These are phyloP conservation scores for Penicillium verhagenii DNA, from an alignment of 495 filamentous ascomycete species.

Conservation along the genomic window DNA sequence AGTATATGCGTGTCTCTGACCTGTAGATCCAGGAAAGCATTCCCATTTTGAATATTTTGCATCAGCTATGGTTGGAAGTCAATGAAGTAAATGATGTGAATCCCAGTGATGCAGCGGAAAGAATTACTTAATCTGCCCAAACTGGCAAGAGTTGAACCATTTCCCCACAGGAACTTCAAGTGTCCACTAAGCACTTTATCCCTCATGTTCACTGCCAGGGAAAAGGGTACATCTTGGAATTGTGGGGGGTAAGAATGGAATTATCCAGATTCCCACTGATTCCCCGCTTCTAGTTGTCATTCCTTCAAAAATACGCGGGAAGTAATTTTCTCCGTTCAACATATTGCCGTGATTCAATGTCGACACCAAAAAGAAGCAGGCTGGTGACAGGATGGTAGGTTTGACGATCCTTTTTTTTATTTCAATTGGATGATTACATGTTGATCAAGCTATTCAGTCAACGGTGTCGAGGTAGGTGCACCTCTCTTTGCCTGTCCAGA, in stretches of 20 bases:
- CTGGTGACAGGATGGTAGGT: conserved; percentile 17
- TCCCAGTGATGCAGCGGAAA: conserved; percentile 15
- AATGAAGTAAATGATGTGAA: not conserved
- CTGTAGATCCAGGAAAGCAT: conserved; percentile 1
- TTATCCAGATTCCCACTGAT: not conserved
- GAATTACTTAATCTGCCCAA: conserved; percentile 13
- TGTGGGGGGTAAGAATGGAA: not conserved
- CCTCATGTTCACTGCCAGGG: too few relatives aligned
- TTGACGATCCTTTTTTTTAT: too few relatives aligned
- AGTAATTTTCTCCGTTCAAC: conserved; percentile 15
- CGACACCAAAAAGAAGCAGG: conserved; percentile 7
- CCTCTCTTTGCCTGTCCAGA: not conserved
- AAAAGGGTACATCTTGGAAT: not conserved
- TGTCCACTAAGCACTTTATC: too few relatives aligned
- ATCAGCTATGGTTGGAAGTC: too few relatives aligned
- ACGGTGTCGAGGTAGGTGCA: conserved; percentile 20
- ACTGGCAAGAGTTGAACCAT: conserved; percentile 9
- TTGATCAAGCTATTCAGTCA: conserved; percentile 12
- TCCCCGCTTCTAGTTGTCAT: not conserved
- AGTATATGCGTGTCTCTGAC: not conserved
- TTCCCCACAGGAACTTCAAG: not conserved
- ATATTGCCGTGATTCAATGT: not conserved
- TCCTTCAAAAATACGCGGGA: not conserved
- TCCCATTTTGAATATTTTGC: too few relatives aligned
- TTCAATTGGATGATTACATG: not conserved